Evolutionary conservation across 2,329 filamentous ascomycete species (phyloP).

Genomic region (Phaeosphaeria sp.): DNA sequence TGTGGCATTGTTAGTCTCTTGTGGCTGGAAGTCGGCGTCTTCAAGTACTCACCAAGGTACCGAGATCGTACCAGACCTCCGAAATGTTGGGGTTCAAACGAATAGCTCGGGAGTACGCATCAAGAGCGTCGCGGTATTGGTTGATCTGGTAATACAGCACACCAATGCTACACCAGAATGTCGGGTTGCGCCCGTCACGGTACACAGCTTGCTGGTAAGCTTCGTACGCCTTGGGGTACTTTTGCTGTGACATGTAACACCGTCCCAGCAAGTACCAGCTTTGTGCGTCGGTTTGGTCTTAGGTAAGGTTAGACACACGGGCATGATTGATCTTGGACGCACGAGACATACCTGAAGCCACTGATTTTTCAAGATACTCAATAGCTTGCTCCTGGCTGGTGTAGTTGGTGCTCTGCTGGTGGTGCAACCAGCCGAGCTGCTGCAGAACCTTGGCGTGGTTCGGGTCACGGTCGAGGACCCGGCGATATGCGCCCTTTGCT

Average conservation of each 20-base stretch:
- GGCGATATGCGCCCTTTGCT: slow-evolving; percentile 89
- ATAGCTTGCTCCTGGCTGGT: slow-evolving; percentile 94
- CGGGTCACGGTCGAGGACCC: slow-evolving; percentile 91
- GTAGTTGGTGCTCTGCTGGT: slow-evolving; percentile 92
- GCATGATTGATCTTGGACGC: slow-evolving; percentile 14
- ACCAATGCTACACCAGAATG: slow-evolving; percentile 99
- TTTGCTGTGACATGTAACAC: slow-evolving; percentile 99
- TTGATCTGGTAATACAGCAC: slow-evolving; percentile 99
- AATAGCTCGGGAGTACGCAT: slow-evolving; percentile 96
- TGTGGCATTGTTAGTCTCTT: slow-evolving; percentile 48
- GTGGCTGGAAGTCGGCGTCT: slow-evolving; percentile 1
- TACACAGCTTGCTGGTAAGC: slow-evolving; percentile 99
- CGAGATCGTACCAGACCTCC: slow-evolving; percentile 98
- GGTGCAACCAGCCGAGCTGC: slow-evolving; percentile 96
- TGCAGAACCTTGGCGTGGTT: slow-evolving; percentile 98
- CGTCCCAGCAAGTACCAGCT: slow-evolving; percentile 98
- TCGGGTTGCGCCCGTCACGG: slow-evolving; percentile 94
- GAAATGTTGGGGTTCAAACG: slow-evolving; percentile 97
- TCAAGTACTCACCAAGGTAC: slow-evolving; percentile 77
- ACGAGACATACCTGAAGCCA: slow-evolving; percentile 76
- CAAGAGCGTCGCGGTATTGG: slow-evolving; percentile 95
- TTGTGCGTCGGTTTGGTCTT: slow-evolving; percentile 93
- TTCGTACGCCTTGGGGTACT: slow-evolving; percentile 98
- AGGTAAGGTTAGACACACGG: slow-evolving; percentile 21
- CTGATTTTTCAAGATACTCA: slow-evolving; percentile 96